Conservation (phyloP, 805 yeast genomes). For the Ogataea sp. region DNA sequence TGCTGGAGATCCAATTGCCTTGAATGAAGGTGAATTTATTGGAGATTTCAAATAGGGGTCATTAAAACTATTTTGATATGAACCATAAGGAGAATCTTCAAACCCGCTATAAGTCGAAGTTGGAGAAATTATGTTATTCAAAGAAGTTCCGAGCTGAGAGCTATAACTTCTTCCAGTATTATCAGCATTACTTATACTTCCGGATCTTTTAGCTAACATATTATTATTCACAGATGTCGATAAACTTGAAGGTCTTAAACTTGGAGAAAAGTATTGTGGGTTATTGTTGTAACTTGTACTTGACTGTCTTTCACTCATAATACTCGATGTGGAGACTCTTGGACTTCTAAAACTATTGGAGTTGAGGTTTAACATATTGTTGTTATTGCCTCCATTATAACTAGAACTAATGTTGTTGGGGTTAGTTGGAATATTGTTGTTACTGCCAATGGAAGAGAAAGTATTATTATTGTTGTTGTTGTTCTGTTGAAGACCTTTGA, state of each 20-base stretch:
- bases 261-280: constrained; percentile 21
- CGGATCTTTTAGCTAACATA: constrained; percentile 8
- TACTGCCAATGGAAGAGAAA: no score
- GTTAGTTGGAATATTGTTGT: no score
- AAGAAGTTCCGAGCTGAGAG: constrained; percentile 22
- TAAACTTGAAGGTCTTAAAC: constrained; percentile 12
- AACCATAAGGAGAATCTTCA: constrained; percentile 28
- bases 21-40: constrained; percentile 25
- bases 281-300: constrained; percentile 9
- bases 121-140: constrained; percentile 26
- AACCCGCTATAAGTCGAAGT: constrained; percentile 25
- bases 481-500: no score
- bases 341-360: not conserved
- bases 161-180: constrained; percentile 12
- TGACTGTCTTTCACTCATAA: constrained; percentile 1
- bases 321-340: not conserved
- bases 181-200: constrained; percentile 17
- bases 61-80: constrained; percentile 20
- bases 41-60: constrained; percentile 26
- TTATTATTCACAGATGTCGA: constrained; percentile 9
- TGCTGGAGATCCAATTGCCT: constrained; percentile 26
- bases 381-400: constrained; percentile 3
- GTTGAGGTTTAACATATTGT: no score
- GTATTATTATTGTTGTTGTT: no score
- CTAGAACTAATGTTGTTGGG: no score